phyloP scores from a whole-genome alignment of 169 alveolate genomes.

The Cytauxzoon felis region DNA sequence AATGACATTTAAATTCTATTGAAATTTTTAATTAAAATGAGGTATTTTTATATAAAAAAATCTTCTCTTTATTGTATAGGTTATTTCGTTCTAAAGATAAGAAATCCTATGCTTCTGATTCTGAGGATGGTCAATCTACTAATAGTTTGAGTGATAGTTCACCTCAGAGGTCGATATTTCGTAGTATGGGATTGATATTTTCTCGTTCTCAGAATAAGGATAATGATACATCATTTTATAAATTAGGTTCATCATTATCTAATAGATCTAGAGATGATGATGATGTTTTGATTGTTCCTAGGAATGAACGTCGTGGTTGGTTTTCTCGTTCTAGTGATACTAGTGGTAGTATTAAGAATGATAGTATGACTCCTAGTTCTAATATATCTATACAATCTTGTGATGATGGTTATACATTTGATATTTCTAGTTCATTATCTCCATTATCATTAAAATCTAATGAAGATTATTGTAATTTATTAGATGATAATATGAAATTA shows the following conservation, averaged over 20 bases:
- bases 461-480: too few species aligned
- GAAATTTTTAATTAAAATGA: too few species aligned
- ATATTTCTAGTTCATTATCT: slow-evolving; percentile 14
- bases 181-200: slow-evolving; percentile 33
- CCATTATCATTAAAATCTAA: slow-evolving; percentile 18
- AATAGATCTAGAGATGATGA: slow-evolving; percentile 5
- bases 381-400: neutral
- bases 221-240: slow-evolving; percentile 2
- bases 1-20: too few species aligned
- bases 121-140: slow-evolving; percentile 9
- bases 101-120: slow-evolving; percentile 14
- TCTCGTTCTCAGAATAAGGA: slow-evolving; percentile 13
- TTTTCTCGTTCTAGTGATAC: slow-evolving; percentile 19
- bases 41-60: too few species aligned
- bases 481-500: too few species aligned
- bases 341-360: slow-evolving; percentile 29
- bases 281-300: neutral
- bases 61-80: neutral
- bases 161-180: slow-evolving; percentile 21
- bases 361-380: slow-evolving; percentile 20
- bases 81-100: slow-evolving; percentile 25
- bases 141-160: neutral
- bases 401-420: neutral
- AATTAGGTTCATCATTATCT: neutral
- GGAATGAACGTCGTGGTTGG: slow-evolving; percentile 18